These are phyloP conservation scores for Cynara cardunculus DNA, from an alignment of 129 eudicot species.

Conservation along the genomic window DNA sequence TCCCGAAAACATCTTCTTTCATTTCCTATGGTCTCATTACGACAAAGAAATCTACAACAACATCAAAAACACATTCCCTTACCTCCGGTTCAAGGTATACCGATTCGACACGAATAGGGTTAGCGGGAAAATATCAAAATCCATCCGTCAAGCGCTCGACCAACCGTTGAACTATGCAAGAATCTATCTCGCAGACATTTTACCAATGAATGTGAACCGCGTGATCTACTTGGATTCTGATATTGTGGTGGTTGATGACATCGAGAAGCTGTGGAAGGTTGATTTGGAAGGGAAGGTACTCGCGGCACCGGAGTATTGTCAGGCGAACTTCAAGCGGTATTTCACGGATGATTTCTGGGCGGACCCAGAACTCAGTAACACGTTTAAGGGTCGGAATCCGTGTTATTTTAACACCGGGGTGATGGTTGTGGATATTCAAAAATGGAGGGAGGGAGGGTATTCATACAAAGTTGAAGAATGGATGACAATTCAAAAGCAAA, in stretches of 20 bases:
- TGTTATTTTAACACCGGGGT: slow-evolving; percentile 55
- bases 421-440: slow-evolving; percentile 44
- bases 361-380: slow-evolving; percentile 25
- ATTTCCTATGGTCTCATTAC: slow-evolving; percentile 37
- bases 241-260: slow-evolving; percentile 46
- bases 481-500: slow-evolving; percentile 52
- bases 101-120: slow-evolving; percentile 37
- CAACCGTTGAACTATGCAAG: slow-evolving; percentile 51
- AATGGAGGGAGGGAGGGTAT: slow-evolving; percentile 46
- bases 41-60: slow-evolving; percentile 23
- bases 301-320: slow-evolving; percentile 52
- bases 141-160: slow-evolving; percentile 49
- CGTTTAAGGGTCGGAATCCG: slow-evolving; percentile 35
- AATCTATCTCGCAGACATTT: slow-evolving; percentile 39
- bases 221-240: slow-evolving; percentile 55
- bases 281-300: slow-evolving; percentile 40
- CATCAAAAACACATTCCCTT: slow-evolving; percentile 38
- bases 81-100: slow-evolving; percentile 34
- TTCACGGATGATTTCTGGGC: slow-evolving; percentile 44
- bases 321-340: slow-evolving; percentile 44
- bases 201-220: slow-evolving; percentile 35
- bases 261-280: slow-evolving; percentile 46
- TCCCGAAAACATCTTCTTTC: slow-evolving; percentile 48
- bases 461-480: slow-evolving; percentile 47
- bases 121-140: slow-evolving; percentile 41